A percentile compares a stretch with the other conserved stretches of the same genome.
Evolutionary conservation across 1,284 basidiomycete species (phyloP).

Genomic region (Chalciporus sp.): DNA sequence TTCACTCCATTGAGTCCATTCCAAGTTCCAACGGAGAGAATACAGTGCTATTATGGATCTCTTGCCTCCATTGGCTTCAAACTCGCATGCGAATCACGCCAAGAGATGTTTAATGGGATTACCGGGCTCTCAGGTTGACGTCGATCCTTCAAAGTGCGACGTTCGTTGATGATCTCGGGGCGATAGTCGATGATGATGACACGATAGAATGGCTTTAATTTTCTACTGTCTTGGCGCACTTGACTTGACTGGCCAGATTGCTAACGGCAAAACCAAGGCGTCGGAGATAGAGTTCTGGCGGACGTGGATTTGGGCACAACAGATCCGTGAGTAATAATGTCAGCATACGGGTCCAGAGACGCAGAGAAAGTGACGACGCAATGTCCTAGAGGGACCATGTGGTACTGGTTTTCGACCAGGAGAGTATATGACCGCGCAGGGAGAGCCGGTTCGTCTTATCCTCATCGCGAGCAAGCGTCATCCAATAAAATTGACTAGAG

Average conservation of each 20-base stretch:
- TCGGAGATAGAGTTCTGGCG: constrained; percentile 66
- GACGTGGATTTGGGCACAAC: constrained; percentile 88
- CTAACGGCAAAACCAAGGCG: constrained; percentile 45
- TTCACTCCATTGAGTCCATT: no score
- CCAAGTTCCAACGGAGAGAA: neutral
- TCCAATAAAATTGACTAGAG: constrained; percentile 22
- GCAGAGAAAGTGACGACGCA: neutral
- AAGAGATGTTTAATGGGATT: constrained; percentile 58
- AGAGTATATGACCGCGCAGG: constrained; percentile 56
- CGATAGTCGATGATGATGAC: constrained; percentile 14
- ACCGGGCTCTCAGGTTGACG: constrained; percentile 55
- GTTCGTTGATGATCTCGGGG: constrained; percentile 9
- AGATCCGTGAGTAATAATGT: constrained; percentile 51
- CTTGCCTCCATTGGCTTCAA: constrained; percentile 38
- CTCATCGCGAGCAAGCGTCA: constrained; percentile 5
- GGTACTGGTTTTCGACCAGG: constrained; percentile 80
- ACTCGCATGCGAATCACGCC: constrained; percentile 54
- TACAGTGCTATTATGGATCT: constrained; percentile 11
- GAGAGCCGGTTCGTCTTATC: constrained; percentile 7
- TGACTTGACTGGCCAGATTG: constrained; percentile 67
- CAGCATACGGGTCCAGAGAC: neutral
- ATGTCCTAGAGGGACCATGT: constrained; percentile 44
- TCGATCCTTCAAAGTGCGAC: constrained; percentile 58
- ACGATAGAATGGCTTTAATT: constrained; percentile 70
- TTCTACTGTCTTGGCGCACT: constrained; percentile 85